phyloP scores from a whole-genome alignment of 495 filamentous ascomycete species.

The Hypoxylon rickii region DNA sequence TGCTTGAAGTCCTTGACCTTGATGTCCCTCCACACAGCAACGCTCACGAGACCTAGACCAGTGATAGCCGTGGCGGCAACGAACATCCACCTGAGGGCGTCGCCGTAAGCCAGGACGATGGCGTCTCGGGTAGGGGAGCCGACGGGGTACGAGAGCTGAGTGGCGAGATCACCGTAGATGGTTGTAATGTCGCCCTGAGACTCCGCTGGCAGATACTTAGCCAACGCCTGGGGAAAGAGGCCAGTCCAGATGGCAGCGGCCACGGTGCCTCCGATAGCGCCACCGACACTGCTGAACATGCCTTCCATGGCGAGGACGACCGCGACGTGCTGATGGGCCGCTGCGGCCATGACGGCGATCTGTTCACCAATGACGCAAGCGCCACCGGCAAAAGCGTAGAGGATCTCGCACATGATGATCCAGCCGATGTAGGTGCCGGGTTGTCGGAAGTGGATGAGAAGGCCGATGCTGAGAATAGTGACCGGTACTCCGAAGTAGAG shows the following conservation, averaged over 20 bases:
- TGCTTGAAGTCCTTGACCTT: conserved; percentile 59
- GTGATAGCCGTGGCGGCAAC: conserved; percentile 58
- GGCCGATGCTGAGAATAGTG: conserved; percentile 65
- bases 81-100: conserved; percentile 59
- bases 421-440: conserved; percentile 62
- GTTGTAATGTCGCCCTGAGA: conserved; percentile 44
- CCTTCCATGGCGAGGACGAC: conserved; percentile 65
- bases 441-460: conserved; percentile 77
- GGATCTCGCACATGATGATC: conserved; percentile 78
- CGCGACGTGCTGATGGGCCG: conserved; percentile 68
- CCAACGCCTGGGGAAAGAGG: conserved; percentile 58
- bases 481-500: conserved; percentile 63
- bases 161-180: conserved; percentile 58
- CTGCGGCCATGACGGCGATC: conserved; percentile 69
- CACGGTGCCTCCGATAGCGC: conserved; percentile 65
- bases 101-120: conserved; percentile 61
- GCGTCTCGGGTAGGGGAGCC: conserved; percentile 57
- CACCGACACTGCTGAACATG: conserved; percentile 67
- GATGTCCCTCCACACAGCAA: conserved; percentile 59
- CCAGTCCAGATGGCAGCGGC: conserved; percentile 70
- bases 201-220: conserved; percentile 61
- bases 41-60: conserved; percentile 50
- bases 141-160: conserved; percentile 57
- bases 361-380: conserved; percentile 65
- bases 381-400: conserved; percentile 71